Evolutionary conservation across 495 filamentous ascomycete genomes (phyloP), one percentile per base, ranked within the genome.

Genomic region (Hypoxylon trugodes): DNA sequence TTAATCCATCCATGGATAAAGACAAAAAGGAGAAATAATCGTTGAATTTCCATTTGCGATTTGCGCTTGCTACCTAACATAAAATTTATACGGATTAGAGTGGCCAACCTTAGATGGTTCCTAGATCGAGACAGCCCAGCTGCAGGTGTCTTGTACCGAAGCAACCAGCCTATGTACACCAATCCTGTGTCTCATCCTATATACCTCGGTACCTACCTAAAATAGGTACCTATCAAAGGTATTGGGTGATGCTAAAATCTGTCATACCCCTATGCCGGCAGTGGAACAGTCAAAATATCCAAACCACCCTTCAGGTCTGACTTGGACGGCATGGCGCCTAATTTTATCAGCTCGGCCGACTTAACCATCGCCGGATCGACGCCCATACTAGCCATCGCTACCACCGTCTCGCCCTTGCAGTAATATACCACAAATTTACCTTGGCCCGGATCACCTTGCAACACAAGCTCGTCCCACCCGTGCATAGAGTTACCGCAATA

Each of bases 381-480:
- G 58, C 86, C 86, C 92, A 97, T 96, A 54, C 84, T 92, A 0
- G 92, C 92, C 65, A 97, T 90, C 2, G 95, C 96, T 18, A 96
- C 89, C n/a, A 97, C 87, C 0, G 84, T 89, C 36, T 97, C 90
- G 0, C 91, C 96, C 66, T 91, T 90, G 13, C 83, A 85, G 69
- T 97, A 98, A 74, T 88, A 98, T 1, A 92, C 95, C 7, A 87
- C 88, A 69, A 95, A 98, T 71, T 91, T 95, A 19, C 81, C 86
- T 56, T 96, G 86, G 13, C 90, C 91, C 2, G 88, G 84, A 51
- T 92, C 81, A 1, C 93, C 93, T 46, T 87, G 76, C 19, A 97
- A 35, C 1, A 96, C 77, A 9, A 98, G 61, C 65, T 94, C 91
- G 66, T 98, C 96, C 79, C 83, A 97, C 4, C 93, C 92, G 49